Percentiles rank a stretch among this genome's conserved stretches.
phyloP scores from a whole-genome alignment of 2,329 filamentous ascomycete species.

The Aspergillus caelatus region DNA sequence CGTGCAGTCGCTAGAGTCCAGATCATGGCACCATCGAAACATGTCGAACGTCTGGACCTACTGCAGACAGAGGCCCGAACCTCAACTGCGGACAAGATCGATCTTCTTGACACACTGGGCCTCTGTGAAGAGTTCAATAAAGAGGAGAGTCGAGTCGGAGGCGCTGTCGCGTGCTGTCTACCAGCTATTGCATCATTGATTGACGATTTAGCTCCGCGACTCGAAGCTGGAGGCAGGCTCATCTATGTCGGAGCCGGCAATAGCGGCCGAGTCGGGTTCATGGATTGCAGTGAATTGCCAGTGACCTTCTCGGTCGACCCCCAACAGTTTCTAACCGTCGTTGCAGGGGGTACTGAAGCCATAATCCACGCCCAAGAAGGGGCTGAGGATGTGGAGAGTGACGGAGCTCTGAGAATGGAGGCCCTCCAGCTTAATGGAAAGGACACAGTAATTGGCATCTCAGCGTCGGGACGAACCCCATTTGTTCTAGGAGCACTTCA shows the following conservation, averaged over 20 bases:
- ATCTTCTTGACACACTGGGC: constrained; percentile 41
- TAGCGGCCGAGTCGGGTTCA: background rate
- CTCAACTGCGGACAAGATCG: constrained; percentile 37
- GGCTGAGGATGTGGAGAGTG: constrained; percentile 29
- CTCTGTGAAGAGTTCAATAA: constrained; percentile 43
- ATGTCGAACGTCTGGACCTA: background rate
- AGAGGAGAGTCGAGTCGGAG: constrained; percentile 39
- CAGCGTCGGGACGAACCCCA: constrained; percentile 13
- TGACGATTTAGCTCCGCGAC: background rate
- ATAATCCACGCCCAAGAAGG: background rate
- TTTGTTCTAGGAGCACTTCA: background rate
- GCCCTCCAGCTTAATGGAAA: background rate
- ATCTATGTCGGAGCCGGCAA: background rate
- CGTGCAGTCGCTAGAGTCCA: background rate
- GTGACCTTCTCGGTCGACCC: background rate
- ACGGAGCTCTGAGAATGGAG: constrained; percentile 20
- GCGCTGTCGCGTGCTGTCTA: constrained; percentile 35
- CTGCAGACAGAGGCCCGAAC: constrained; percentile 45
- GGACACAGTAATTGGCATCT: background rate
- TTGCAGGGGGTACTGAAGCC: background rate
- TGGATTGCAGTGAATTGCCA: background rate
- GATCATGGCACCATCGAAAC: background rate
- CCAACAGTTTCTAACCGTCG: constrained; percentile 39
- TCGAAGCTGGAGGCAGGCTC: constrained; percentile 15
- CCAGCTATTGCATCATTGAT: background rate